Percentiles rank a stretch among this genome's conserved stretches.
These are phyloP conservation scores for Erysimum cheiranthoides DNA, from an alignment of 345 rosid genomes.

Conservation along the genomic window DNA sequence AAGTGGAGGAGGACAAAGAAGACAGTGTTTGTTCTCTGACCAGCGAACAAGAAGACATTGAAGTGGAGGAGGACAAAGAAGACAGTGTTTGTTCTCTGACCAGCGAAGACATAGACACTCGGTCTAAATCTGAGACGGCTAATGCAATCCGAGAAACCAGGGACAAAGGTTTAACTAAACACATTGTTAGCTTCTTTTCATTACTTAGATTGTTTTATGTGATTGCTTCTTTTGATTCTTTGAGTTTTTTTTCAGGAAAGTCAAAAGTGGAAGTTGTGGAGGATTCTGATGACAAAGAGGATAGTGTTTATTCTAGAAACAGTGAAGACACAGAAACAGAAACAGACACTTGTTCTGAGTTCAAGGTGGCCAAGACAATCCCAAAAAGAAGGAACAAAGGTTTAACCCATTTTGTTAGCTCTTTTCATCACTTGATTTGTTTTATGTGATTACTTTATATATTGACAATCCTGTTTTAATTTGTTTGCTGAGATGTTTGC, in stretches of 20 bases:
- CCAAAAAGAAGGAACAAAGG: constrained; percentile 16
- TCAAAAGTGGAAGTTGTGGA: constrained; percentile 15
- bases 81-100: too few relatives aligned
- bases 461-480: neutral
- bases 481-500: constrained; percentile 31
- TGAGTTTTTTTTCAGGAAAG: constrained; percentile 12
- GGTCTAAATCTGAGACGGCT: neutral
- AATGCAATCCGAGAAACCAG: constrained; percentile 1
- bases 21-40: neutral
- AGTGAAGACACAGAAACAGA: constrained; percentile 10
- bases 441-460: neutral
- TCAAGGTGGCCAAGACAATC: neutral
- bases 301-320: neutral
- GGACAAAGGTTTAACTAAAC: constrained; percentile 20
- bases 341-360: constrained; percentile 14
- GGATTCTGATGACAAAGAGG: constrained; percentile 18
- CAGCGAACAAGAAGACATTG: too few relatives aligned
- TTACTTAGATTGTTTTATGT: neutral
- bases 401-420: neutral
- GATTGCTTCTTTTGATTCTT: constrained; percentile 10
- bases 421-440: constrained; percentile 7
- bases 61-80: too few relatives aligned
- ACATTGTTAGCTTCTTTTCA: neutral
- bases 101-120: constrained; percentile 13
- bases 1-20: neutral